phyloP scores from a whole-genome alignment of 1,284 basidiomycete genomes.

The Coniophora puteana region DNA sequence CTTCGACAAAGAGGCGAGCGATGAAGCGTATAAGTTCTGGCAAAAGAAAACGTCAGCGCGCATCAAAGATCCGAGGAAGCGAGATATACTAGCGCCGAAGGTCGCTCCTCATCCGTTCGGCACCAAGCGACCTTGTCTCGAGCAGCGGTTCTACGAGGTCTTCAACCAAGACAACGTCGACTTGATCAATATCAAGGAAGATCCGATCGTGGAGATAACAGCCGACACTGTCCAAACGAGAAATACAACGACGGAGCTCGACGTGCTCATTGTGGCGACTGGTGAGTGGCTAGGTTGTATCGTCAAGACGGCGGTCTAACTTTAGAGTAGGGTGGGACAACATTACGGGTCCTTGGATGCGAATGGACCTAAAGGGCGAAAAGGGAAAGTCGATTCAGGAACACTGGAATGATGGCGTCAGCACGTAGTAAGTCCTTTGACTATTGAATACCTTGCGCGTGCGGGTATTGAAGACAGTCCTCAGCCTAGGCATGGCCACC shows the following conservation, averaged over 20 bases:
- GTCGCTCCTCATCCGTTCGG: conserved; percentile 22
- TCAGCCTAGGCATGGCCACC: too few species aligned
- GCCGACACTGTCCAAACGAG: conserved; percentile 18
- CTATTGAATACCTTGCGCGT: too few species aligned
- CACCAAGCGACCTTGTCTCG: conserved; percentile 19
- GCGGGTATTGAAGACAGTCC: too few species aligned
- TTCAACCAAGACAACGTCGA: conserved; percentile 23
- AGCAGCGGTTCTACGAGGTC: conserved; percentile 21
- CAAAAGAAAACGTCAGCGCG: conserved; percentile 19
- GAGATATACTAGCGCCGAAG: conserved; percentile 22
- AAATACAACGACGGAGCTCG: conserved; percentile 20
- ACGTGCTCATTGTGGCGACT: conserved; percentile 21
- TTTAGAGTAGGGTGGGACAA: too few species aligned
- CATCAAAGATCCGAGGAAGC: conserved; percentile 17
- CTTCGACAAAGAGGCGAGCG: too few species aligned
- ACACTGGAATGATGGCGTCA: too few species aligned
- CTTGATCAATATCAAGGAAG: conserved; percentile 20
- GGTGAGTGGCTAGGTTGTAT: too few species aligned
- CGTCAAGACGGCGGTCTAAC: too few species aligned
- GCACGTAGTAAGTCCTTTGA: too few species aligned
- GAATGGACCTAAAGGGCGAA: too few species aligned
- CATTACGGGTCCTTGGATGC: too few species aligned
- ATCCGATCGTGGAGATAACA: conserved; percentile 19
- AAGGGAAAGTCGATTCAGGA: too few species aligned
- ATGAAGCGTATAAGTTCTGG: conserved; percentile 24